Conservation (phyloP, 345 rosid species). For the Trapa bicornis region DNA sequence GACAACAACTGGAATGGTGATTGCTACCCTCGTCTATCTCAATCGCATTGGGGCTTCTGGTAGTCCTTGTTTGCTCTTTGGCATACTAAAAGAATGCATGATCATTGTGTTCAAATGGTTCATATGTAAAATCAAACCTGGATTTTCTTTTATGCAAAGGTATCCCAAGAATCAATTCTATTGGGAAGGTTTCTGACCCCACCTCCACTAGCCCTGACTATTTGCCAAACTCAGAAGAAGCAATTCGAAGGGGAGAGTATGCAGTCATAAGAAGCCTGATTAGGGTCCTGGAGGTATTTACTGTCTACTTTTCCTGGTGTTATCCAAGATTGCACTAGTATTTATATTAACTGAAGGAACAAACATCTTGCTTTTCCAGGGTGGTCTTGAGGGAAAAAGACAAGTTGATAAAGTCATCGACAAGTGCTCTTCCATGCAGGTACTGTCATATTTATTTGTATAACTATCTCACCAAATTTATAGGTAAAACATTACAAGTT, state of each 20-base stretch:
- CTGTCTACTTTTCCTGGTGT: constrained; percentile 10
- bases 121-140: neutral
- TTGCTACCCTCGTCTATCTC: constrained; percentile 83
- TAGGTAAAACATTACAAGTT: neutral
- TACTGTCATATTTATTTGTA: constrained; percentile 12
- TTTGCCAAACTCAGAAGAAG: constrained; percentile 81
- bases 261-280: constrained; percentile 83
- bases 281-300: constrained; percentile 81
- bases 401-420: constrained; percentile 97
- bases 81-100: neutral
- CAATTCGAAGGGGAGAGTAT: constrained; percentile 89
- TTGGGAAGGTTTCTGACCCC: constrained; percentile 63
- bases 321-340: neutral
- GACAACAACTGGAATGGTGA: constrained; percentile 98
- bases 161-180: constrained; percentile 65
- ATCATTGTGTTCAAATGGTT: neutral
- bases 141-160: constrained; percentile 24
- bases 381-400: constrained; percentile 96
- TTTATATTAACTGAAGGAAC: neutral
- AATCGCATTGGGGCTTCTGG: constrained; percentile 87
- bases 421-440: constrained; percentile 99
- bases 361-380: constrained; percentile 25
- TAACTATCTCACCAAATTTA: constrained; percentile 3
- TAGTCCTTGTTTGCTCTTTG: constrained; percentile 18
- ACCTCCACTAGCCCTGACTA: constrained; percentile 48